phyloP scores from a whole-genome alignment of 2,329 filamentous ascomycete genomes.

The Xylariaceae sp. region DNA sequence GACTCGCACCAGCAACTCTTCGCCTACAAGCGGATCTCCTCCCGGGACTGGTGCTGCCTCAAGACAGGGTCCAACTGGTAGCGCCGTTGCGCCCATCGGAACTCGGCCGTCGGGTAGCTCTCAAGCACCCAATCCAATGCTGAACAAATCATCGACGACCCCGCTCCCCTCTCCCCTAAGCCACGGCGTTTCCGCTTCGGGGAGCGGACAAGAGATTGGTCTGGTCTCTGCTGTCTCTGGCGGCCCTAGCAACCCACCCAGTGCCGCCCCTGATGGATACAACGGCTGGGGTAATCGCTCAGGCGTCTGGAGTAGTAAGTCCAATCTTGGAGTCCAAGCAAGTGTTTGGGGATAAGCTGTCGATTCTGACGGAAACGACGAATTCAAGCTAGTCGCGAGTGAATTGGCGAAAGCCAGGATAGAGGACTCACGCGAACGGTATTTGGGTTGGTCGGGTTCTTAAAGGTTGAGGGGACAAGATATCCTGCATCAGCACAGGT shows the following conservation, averaged over 20 bases:
- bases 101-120: conserved; percentile 69
- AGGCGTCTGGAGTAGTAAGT: conserved; percentile 82
- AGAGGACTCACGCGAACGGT: conserved; percentile 28
- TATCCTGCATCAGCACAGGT: conserved; percentile 38
- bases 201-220: conserved; percentile 47
- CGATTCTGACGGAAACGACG: conserved; percentile 6
- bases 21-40: conserved; percentile 74
- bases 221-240: conserved; percentile 42
- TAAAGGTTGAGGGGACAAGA: conserved; percentile 26
- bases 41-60: conserved; percentile 63
- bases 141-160: conserved; percentile 83
- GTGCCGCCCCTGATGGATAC: conserved; percentile 42
- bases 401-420: conserved; percentile 6
- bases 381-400: conserved; percentile 3
- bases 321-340: conserved; percentile 79
- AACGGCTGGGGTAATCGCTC: conserved; percentile 77
- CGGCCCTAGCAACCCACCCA: conserved; percentile 54
- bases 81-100: conserved; percentile 85
- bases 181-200: conserved; percentile 62
- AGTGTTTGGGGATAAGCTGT: conserved; percentile 81
- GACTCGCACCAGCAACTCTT: conserved; percentile 80
- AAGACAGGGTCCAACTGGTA: conserved; percentile 54
- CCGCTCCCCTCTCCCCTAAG: conserved; percentile 87
- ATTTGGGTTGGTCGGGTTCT: conserved; percentile 33
- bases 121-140: conserved; percentile 54